A percentile compares a stretch with the other conserved stretches of the same genome.
phyloP scores from a whole-genome alignment of 345 rosid genomes.

The Mercurialis annua region DNA sequence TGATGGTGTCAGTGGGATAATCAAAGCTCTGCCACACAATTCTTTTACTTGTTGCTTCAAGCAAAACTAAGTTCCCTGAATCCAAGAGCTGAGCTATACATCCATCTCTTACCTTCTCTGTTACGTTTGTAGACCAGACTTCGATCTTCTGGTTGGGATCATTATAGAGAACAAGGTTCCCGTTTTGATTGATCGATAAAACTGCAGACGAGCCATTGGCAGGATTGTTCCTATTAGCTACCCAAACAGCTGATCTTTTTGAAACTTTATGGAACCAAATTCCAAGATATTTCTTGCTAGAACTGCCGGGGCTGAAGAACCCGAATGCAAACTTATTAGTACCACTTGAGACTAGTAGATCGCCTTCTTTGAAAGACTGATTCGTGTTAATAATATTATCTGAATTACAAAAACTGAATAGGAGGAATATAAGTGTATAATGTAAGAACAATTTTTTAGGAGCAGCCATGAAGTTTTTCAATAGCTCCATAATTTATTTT shows the following conservation, averaged over 20 bases:
- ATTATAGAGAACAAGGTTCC: constrained; percentile 8
- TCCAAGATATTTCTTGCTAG: neutral
- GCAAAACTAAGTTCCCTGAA: constrained; percentile 10
- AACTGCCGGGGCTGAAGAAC: neutral
- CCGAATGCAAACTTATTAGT: neutral
- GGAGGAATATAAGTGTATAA: neutral
- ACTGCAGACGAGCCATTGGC: constrained; percentile 13
- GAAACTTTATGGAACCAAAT: constrained; percentile 10
- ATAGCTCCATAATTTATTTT: neutral
- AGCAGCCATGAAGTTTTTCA: constrained; percentile 1
- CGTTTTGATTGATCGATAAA: constrained; percentile 5
- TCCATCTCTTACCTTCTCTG: neutral
- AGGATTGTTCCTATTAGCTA: constrained; percentile 13
- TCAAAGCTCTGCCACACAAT: constrained; percentile 2
- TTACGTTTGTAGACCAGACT: neutral
- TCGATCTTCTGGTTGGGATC: neutral
- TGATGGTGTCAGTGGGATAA: neutral
- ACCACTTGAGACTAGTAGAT: neutral
- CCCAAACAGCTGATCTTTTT: constrained; percentile 16
- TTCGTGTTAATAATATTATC: constrained; percentile 6
- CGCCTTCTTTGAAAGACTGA: constrained; percentile 10
- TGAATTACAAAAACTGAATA: neutral
- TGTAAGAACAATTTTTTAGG: neutral
- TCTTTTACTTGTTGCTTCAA: neutral
- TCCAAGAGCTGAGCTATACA: neutral